These are phyloP conservation scores for Litsea cubeba DNA, from an alignment of 164 flowering plant species.

Conservation along the genomic window DNA sequence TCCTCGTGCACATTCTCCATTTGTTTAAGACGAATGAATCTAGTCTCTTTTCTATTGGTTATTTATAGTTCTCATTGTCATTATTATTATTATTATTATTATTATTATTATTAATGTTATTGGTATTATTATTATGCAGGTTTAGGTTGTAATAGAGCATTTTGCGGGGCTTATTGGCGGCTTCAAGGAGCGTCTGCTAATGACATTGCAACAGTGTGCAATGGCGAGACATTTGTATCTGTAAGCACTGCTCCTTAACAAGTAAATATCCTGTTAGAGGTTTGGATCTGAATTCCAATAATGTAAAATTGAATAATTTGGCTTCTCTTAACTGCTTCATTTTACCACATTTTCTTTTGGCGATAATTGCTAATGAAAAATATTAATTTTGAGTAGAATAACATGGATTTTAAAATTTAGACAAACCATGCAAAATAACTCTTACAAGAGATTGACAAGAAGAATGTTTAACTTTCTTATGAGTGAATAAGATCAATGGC, in stretches of 20 bases:
- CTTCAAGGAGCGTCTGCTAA: conserved; percentile 32
- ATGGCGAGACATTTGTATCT: conserved; percentile 53
- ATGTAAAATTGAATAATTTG: not conserved
- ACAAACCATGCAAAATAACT: too few species aligned
- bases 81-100: too few species aligned
- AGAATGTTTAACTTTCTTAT: too few species aligned
- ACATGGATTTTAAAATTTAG: too few species aligned
- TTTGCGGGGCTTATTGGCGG: conserved; percentile 92
- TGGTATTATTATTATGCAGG: conserved; percentile 39
- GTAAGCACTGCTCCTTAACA: conserved; percentile 35
- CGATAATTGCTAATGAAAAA: too few species aligned
- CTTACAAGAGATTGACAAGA: too few species aligned
- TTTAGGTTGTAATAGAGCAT: conserved; percentile 87
- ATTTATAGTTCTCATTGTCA: not conserved
- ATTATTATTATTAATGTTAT: not conserved
- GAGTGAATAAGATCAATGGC: too few species aligned
- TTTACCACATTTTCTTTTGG: too few species aligned
- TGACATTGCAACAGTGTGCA: conserved; percentile 40
- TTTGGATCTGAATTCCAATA: not conserved
- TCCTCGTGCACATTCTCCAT: too few species aligned
- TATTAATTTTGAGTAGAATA: too few species aligned
- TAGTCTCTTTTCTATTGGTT: not conserved
- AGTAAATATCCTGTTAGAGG: not conserved
- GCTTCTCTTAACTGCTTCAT: not conserved
- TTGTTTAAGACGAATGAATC: too few species aligned